Evolutionary conservation across 768 basidiomycete genomes (phyloP).

Genomic region (Termitomyces eurrhizus): DNA sequence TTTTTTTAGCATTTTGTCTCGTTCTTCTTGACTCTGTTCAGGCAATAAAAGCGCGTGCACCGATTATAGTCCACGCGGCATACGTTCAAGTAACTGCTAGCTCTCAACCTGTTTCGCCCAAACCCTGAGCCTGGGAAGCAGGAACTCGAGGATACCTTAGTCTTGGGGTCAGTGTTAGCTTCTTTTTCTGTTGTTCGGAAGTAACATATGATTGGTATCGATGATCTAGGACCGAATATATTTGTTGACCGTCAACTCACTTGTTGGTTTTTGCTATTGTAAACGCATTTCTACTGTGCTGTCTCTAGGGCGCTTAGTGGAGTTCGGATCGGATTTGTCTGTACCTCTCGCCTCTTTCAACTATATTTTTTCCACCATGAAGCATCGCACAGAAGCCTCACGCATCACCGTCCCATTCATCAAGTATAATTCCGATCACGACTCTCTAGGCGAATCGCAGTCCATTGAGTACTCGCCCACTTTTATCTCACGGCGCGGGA

Average conservation of each 20-base stretch:
- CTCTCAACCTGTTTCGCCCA: not conserved
- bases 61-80: not conserved
- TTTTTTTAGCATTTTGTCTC: not conserved
- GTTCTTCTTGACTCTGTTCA: not conserved
- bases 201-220: not conserved
- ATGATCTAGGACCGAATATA: not conserved
- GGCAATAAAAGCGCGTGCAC: not conserved
- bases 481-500: not conserved
- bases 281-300: not conserved
- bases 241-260: not conserved
- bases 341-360: not conserved
- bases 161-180: constrained; percentile 1
- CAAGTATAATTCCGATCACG: constrained; percentile 3
- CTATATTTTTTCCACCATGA: not conserved
- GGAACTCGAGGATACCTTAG: not conserved
- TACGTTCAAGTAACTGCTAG: not conserved
- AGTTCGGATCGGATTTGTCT: not conserved
- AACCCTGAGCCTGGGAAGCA: not conserved
- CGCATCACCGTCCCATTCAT: not conserved
- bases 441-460: constrained; percentile 2
- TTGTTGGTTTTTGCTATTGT: not conserved
- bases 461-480: not conserved
- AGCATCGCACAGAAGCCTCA: not conserved
- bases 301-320: not conserved
- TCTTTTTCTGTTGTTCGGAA: not conserved